Evolutionary conservation across 208 protist species (phyloP), one percentile per base, ranked within the genome.

Genomic region (Wallacemonas rigidus): DNA sequence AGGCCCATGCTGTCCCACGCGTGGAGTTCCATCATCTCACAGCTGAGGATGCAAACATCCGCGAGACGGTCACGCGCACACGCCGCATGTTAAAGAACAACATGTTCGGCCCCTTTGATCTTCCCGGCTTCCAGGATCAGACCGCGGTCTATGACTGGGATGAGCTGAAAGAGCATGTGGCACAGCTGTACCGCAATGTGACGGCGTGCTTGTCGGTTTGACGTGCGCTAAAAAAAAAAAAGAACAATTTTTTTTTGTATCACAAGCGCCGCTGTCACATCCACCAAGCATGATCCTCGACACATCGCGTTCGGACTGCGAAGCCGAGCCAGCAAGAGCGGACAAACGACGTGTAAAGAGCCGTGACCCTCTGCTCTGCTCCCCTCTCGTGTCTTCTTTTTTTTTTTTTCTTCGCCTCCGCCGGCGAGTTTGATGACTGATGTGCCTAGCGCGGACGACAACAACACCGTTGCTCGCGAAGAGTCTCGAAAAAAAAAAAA

Each of bases 51-150:
- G 45, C 65, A 1, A 45, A 75, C 7, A 57, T 72, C 9, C 69
- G 64, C 58, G 75, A 50, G 50, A 47, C 36, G 45, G 74, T 70
- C 7, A 64, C 60, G 71, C 58, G 48, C 60, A 71, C 39, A 12
- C 36, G 48, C 55, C 56, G 41, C 54, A 48, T 2, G 71, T 65
- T 67, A 57, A 67, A 36, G 53, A n/a, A 14, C n/a, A 65, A 39
- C 41, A 5, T n/a, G n/a, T 65, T 65, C 40, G 60, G 60, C 11
- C 60, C 60, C 11, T 65, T 65, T 36, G 61, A 57, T 35, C 72
- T 70, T 8, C 57, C 80, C 2, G 51, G 64, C 38, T 83, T 87
- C 58, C 69, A 71, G 2, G 71, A 83, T 54, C 76, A 87, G 70
- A 83, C 57, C 0, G 74, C 71, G 17, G 38, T 72, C 26, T 81